Evolutionary conservation across 305 asterid species (phyloP).

Genomic region (Fraxinus sp.): DNA sequence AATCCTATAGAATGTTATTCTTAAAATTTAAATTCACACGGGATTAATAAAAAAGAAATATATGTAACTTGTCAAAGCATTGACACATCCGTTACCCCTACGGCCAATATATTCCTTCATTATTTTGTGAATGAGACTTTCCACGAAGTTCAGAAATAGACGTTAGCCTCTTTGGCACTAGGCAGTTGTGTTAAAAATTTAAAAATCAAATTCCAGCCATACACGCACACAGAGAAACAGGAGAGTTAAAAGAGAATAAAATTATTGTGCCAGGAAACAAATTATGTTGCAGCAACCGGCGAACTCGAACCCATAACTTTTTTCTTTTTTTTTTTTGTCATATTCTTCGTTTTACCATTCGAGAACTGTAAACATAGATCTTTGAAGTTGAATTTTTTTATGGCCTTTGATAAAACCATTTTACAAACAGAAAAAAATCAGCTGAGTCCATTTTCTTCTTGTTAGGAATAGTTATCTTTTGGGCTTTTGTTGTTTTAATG

Average conservation of each 20-base stretch:
- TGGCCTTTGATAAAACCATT: slow-evolving; percentile 30
- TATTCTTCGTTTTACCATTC: background rate
- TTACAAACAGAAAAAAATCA: slow-evolving; percentile 8
- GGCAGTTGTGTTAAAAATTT: slow-evolving; percentile 37
- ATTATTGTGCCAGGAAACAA: slow-evolving; percentile 13
- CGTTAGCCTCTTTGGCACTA: slow-evolving; percentile 37
- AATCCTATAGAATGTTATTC: background rate
- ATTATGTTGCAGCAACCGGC: background rate
- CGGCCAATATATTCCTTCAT: slow-evolving; percentile 31
- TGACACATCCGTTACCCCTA: slow-evolving; percentile 41
- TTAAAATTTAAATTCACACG: too few relatives aligned
- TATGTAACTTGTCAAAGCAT: slow-evolving; percentile 21
- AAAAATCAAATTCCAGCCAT: slow-evolving; percentile 41
- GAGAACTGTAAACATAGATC: slow-evolving; percentile 10
- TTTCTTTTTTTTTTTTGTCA: background rate
- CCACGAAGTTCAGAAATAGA: slow-evolving; percentile 29
- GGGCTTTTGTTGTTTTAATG: slow-evolving; percentile 20
- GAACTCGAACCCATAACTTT: slow-evolving; percentile 18
- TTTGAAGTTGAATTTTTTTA: slow-evolving; percentile 25
- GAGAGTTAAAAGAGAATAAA: slow-evolving; percentile 38
- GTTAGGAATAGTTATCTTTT: background rate
- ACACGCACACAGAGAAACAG: slow-evolving; percentile 11
- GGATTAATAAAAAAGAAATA: too few relatives aligned
- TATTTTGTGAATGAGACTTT: slow-evolving; percentile 33
- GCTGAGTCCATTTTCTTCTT: slow-evolving; percentile 15